Base-by-base conservation (phyloP, 352 stramenopile species). In the Globisporangium sylvaticum region DNA sequence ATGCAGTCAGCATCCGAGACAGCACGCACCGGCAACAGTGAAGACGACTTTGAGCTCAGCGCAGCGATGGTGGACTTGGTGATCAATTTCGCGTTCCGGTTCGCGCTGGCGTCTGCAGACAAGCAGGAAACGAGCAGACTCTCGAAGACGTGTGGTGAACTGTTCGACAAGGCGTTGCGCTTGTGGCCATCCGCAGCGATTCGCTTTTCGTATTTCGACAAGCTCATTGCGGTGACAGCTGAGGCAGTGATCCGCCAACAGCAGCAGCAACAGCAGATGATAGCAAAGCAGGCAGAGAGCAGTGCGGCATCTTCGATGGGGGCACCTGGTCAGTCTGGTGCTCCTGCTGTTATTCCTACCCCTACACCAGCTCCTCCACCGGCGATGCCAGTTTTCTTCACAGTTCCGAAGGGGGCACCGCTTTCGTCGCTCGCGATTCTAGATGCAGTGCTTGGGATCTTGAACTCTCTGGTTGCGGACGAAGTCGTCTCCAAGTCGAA, bases 201-300 rank as follows among this genome's bases (percentile, higher is more conserved):
- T n/a, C 86, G 89, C 22, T 95, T 96, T 69, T 95, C 87, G 44
- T 95, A 96, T 72, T 95, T 97, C 71, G 85, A 96, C 70, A 96
- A 96, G 59, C 73, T 96, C n/a, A 94, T 96, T 31, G 88, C 88
- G 27, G 88, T 96, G 22, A 96, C 88, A 25, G 88, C 88, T 3
- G 88, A 96, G 46, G 84, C 84, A 2, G 82, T 94, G 8, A 87
- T 96, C 72, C 81, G 88, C 7, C 88, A 94, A 32, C 82, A 92
- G 39, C 81, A 90, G 59, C 65, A 62, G 48, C 70, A 63, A 52
- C 65, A 62, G 48, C 70, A 62, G 42, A 18, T 65, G 15, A 48
- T 48, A 10, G 48, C n/a, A 29, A 78, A 64, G 29, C 66, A 67
- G n/a, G n/a, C 14, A 1, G 63, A 68, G 14, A 54, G 52, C 52